Evolutionary conservation across 768 basidiomycete genomes (phyloP).

Genomic region (Hericium rajendrae): DNA sequence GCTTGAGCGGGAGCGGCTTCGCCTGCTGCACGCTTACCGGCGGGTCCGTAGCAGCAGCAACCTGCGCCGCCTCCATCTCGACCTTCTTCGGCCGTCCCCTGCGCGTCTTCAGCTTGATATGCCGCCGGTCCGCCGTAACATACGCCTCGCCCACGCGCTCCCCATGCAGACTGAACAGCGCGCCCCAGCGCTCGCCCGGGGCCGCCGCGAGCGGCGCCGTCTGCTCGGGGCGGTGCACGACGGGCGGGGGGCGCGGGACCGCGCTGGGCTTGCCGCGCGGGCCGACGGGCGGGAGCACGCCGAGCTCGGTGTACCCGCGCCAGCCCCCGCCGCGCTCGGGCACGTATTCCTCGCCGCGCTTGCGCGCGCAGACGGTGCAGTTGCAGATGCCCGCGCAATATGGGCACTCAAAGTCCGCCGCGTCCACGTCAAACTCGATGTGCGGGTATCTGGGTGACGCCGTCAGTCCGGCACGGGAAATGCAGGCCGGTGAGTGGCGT

Average conservation of each 20-base stretch:
- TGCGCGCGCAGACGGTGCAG: constrained; percentile 35
- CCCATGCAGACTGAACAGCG: not conserved
- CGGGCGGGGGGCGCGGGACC: not conserved
- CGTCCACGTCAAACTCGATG: constrained; percentile 24
- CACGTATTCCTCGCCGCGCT: constrained; percentile 38
- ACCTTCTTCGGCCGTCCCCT: too few relatives aligned
- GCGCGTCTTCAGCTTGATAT: not conserved
- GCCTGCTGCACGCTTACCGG: too few relatives aligned
- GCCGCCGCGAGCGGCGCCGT: not conserved
- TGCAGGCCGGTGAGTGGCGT: not conserved
- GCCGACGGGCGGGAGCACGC: not conserved
- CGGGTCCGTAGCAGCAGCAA: too few relatives aligned
- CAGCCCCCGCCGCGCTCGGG: constrained; percentile 19
- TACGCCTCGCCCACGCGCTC: not conserved
- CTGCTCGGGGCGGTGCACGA: not conserved
- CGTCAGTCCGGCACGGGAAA: not conserved
- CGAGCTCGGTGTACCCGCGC: constrained; percentile 1
- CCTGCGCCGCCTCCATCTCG: too few relatives aligned
- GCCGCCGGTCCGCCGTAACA: not conserved
- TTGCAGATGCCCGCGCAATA: constrained; percentile 36
- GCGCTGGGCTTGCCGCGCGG: not conserved
- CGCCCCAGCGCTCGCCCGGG: not conserved
- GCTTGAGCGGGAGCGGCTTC: not conserved
- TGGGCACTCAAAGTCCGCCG: constrained; percentile 32
- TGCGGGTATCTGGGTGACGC: constrained; percentile 27